Conservation (phyloP, 2,329 filamentous ascomycete genomes). For the Fulvia fulva region DNA sequence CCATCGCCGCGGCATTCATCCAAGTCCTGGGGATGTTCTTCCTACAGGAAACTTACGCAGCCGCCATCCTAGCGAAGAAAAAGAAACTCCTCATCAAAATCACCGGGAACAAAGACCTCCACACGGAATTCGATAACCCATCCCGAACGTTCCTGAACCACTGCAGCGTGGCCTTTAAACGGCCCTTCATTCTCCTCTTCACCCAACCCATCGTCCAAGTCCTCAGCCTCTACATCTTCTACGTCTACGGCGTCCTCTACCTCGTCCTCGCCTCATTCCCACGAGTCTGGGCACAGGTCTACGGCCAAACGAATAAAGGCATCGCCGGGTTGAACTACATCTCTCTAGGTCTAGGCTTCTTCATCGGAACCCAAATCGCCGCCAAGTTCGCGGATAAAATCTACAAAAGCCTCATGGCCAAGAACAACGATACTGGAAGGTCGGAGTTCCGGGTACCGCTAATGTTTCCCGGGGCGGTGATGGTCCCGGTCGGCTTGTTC, state of each 20-base stretch:
- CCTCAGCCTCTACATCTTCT: conserved; percentile 37
- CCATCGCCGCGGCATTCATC: conserved; percentile 59
- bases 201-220: conserved; percentile 38
- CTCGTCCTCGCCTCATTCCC: conserved; percentile 37
- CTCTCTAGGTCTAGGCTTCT: conserved; percentile 60
- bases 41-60: conserved; percentile 62
- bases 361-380: conserved; percentile 46
- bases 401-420: conserved; percentile 36
- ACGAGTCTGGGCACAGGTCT: conserved; percentile 31
- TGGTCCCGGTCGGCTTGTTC: conserved; percentile 54
- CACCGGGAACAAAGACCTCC: conserved; percentile 58
- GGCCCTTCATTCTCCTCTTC: conserved; percentile 35
- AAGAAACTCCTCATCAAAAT: conserved; percentile 54
- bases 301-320: conserved; percentile 17
- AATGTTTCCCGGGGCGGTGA: conserved; percentile 52
- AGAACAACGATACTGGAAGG: conserved; percentile 36
- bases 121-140: conserved; percentile 46
- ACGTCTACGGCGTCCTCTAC: conserved; percentile 39
- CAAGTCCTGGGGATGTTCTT: conserved; percentile 60
- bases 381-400: conserved; percentile 36
- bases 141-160: conserved; percentile 32
- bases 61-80: conserved; percentile 58
- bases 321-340: conserved; percentile 39
- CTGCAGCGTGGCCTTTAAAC: conserved; percentile 31
- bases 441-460: conserved; percentile 47